phyloP scores from a whole-genome alignment of 495 filamentous ascomycete genomes.

The Penicillium turbatum region DNA sequence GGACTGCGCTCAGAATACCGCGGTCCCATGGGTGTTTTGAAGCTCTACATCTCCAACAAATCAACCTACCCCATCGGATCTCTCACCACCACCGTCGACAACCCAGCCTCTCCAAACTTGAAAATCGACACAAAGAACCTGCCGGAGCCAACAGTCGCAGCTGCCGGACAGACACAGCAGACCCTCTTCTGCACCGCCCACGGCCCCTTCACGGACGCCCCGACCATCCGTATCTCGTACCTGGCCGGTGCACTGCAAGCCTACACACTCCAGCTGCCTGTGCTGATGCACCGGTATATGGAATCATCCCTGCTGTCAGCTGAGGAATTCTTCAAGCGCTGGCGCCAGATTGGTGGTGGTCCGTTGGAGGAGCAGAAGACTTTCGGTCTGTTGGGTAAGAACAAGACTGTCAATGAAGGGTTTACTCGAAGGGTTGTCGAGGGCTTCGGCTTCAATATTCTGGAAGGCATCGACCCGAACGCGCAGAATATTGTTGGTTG shows the following conservation, averaged over 20 bases:
- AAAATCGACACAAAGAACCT: conserved; percentile 81
- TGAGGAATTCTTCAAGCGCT: conserved; percentile 97
- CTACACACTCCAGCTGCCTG: conserved; percentile 83
- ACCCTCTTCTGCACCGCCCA: conserved; percentile 91
- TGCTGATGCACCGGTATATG: conserved; percentile 93
- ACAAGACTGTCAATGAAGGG: conserved; percentile 45
- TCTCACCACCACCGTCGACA: conserved; percentile 91
- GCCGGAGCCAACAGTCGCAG: conserved; percentile 74
- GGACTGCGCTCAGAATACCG: conserved; percentile 93
- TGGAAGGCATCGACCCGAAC: conserved; percentile 86
- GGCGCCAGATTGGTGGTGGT: conserved; percentile 92
- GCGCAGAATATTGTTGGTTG: conserved; percentile 90
- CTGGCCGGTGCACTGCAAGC: conserved; percentile 91
- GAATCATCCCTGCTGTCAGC: conserved; percentile 74
- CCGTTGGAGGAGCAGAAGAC: conserved; percentile 84
- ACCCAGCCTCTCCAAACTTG: conserved; percentile 63
- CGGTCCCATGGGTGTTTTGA: conserved; percentile 87
- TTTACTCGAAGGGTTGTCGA: conserved; percentile 66
- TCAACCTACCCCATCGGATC: conserved; percentile 75
- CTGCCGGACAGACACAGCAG: conserved; percentile 80
- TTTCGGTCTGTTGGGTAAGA: conserved; percentile 58
- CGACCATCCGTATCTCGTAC: conserved; percentile 91
- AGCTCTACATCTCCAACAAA: conserved; percentile 94
- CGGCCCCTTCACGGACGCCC: conserved; percentile 73
- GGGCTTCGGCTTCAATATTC: conserved; percentile 82